Conservation (phyloP, 2,329 filamentous ascomycete genomes). For the Penicillium fuscoglaucum region DNA sequence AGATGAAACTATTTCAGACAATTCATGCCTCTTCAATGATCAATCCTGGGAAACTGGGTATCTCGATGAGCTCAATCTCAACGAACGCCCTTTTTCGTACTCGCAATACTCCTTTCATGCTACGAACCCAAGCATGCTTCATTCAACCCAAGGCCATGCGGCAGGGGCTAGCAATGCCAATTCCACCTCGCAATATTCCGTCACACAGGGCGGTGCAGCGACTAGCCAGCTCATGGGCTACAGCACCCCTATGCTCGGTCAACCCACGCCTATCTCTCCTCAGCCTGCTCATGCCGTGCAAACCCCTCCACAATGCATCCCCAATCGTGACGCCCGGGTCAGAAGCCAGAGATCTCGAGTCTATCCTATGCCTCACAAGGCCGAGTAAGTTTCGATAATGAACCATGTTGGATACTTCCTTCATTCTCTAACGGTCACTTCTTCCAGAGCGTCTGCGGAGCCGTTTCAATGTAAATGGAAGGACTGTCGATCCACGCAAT, state of each 20-base stretch:
- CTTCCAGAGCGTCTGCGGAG: neutral
- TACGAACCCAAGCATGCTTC: neutral
- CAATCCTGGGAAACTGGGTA: neutral
- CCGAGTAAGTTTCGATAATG: neutral
- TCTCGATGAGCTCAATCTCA: neutral
- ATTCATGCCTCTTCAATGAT: neutral
- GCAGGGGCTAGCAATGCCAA: neutral
- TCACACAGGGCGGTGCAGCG: neutral
- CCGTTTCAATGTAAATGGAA: neutral
- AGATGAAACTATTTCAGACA: neutral
- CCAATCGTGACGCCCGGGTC: neutral
- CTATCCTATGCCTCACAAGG: neutral
- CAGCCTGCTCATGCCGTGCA: neutral
- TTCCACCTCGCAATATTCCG: neutral
- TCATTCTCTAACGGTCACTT: neutral
- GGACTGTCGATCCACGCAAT: neutral
- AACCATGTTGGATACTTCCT: neutral
- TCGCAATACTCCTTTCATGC: neutral
- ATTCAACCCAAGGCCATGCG: neutral
- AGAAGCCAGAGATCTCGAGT: neutral
- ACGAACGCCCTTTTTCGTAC: neutral
- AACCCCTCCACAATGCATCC: neutral
- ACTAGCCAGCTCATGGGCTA: neutral
- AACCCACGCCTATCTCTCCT: neutral
- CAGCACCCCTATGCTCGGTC: neutral